Evolutionary conservation across 495 filamentous ascomycete species (phyloP).

Genomic region (Penicillium desertorum): DNA sequence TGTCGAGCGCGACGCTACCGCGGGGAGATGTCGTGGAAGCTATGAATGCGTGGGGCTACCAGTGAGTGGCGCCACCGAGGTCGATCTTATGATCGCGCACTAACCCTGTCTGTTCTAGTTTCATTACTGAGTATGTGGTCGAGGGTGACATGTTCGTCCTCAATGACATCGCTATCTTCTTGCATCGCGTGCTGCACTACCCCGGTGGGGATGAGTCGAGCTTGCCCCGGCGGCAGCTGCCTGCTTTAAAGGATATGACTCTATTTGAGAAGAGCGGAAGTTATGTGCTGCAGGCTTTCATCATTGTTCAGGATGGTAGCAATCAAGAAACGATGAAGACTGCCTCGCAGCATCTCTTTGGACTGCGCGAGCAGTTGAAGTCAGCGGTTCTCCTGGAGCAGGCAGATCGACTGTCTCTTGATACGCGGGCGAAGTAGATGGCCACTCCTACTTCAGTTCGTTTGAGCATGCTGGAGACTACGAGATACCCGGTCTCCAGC

Average conservation of each 20-base stretch:
- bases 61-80: slow-evolving; percentile 35
- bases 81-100: slow-evolving; percentile 20
- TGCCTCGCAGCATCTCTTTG: slow-evolving; percentile 58
- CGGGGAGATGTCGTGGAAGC: slow-evolving; percentile 44
- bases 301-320: slow-evolving; percentile 50
- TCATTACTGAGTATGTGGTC: slow-evolving; percentile 49
- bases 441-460: not conserved
- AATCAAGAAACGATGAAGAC: slow-evolving; percentile 56
- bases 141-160: slow-evolving; percentile 51
- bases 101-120: slow-evolving; percentile 34
- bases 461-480: not conserved
- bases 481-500: not conserved
- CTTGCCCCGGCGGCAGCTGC: slow-evolving; percentile 34
- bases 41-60: slow-evolving; percentile 55
- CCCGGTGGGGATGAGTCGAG: slow-evolving; percentile 28
- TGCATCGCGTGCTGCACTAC: slow-evolving; percentile 49
- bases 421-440: slow-evolving; percentile 58
- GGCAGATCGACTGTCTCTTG: slow-evolving; percentile 62
- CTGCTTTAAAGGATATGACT: slow-evolving; percentile 36
- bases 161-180: slow-evolving; percentile 48
- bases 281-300: slow-evolving; percentile 52
- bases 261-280: slow-evolving; percentile 49
- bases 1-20: slow-evolving; percentile 45
- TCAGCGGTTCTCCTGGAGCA: slow-evolving; percentile 63
- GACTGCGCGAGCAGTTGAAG: slow-evolving; percentile 60